Conservation (phyloP, 163 green algal species). For the Scenedesmus sp. region DNA sequence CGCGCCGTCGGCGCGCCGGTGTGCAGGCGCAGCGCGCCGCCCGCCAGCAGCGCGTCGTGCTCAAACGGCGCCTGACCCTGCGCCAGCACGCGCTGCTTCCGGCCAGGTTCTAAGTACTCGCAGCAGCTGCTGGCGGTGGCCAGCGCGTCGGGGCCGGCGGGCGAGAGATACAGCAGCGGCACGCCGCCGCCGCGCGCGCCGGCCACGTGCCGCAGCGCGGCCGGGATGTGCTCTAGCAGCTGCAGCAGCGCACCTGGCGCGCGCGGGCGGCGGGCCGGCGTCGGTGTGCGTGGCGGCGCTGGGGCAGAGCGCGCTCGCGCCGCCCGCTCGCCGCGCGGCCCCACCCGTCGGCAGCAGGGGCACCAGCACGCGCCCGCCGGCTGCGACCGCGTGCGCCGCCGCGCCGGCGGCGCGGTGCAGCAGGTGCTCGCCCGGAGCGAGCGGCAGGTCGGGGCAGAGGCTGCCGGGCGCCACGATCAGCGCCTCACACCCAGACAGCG, state of each 20-base stretch:
- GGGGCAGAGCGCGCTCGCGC: no score
- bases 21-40: constrained; percentile 4
- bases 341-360: constrained; percentile 13
- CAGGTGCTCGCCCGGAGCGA: background rate
- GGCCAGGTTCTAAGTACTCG: constrained; percentile 9
- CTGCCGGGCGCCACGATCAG: constrained; percentile 11
- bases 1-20: background rate
- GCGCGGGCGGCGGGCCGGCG: no score
- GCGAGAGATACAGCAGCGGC: constrained; percentile 22
- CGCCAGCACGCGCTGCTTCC: constrained; percentile 10
- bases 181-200: background rate
- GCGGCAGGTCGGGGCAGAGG: constrained; percentile 16
- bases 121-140: constrained; percentile 37
- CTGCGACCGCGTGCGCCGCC: constrained; percentile 3
- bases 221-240: constrained; percentile 16
- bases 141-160: constrained; percentile 1
- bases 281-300: no score
- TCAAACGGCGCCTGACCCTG: constrained; percentile 11
- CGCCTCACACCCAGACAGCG: background rate
- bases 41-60: background rate
- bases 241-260: constrained; percentile 19
- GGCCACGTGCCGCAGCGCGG: background rate
- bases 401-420: background rate
- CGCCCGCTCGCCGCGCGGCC: background rate
- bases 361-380: constrained; percentile 18